Evolutionary conservation across 106 monocot species (phyloP).

Genomic region (Ottelia alismoides): DNA sequence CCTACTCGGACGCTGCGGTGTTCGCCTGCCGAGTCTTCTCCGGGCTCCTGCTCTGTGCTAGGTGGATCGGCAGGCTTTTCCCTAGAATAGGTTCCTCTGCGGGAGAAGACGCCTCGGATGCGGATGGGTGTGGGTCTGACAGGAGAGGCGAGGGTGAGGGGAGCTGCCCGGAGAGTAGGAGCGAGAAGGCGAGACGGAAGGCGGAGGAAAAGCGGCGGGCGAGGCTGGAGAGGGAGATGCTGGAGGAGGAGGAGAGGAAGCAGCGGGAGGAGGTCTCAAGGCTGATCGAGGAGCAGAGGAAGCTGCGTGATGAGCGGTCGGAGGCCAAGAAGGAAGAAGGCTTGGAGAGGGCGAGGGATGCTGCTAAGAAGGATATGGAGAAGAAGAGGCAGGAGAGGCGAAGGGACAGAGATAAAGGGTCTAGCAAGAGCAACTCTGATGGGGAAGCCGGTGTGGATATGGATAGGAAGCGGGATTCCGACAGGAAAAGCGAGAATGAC

Average conservation of each 20-base stretch:
- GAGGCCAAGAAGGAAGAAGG: conserved; percentile 47
- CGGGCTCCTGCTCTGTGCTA: conserved; percentile 19
- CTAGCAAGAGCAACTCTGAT: conserved; percentile 76
- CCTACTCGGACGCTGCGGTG: conserved; percentile 20
- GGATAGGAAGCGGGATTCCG: conserved; percentile 52
- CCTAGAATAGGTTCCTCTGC: conserved; percentile 19
- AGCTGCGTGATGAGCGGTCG: conserved; percentile 55
- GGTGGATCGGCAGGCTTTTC: conserved; percentile 37
- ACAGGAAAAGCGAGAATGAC: conserved; percentile 47
- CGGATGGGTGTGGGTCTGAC: conserved; percentile 22
- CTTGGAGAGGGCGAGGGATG: conserved; percentile 28
- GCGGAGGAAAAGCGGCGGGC: conserved; percentile 91
- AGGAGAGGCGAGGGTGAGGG: conserved; percentile 40
- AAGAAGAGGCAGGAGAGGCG: conserved; percentile 47
- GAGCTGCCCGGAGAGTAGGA: conserved; percentile 45
- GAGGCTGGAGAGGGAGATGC: conserved; percentile 75
- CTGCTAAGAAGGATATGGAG: conserved; percentile 31
- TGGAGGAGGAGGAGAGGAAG: conserved; percentile 93
- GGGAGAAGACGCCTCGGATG: conserved; percentile 32
- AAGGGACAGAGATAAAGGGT: conserved; percentile 55
- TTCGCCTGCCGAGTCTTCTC: conserved; percentile 17
- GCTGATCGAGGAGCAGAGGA: conserved; percentile 81
- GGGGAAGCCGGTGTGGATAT: conserved; percentile 44
- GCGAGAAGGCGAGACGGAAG: conserved; percentile 79
- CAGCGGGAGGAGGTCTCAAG: conserved; percentile 90